Evolutionary conservation across 2,329 filamentous ascomycete genomes (phyloP), one percentile per base, ranked within the genome.

Genomic region (Huntiella savannae): DNA sequence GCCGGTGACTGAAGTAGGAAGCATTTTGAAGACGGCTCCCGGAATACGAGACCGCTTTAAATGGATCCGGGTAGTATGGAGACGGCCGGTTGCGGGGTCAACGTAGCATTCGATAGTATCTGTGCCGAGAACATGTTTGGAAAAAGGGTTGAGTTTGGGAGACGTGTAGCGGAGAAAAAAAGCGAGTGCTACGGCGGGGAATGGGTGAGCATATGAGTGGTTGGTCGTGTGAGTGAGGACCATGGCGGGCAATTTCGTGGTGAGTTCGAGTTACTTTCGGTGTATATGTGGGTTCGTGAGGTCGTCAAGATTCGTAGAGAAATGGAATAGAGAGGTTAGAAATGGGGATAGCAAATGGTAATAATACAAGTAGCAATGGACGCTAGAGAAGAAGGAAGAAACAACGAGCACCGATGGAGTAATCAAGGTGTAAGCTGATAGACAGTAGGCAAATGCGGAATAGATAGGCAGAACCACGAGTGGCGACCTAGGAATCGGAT

Each of bases 141-240:
- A 79, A 65, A 88, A 87, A 5, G 83, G 83, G 57, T 88, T 91
- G 53, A 73, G 64, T 53, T 73, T 67, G 28, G 71, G 70, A 4
- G 71, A 75, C 50, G 82, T 85, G 63, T 91, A 91, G 53, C 83
- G 82, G 43, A 91, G 78, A 64, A 88, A 91, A 70, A 85, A 91
- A 64, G 83, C 83, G 60, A 91, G 78, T 42, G 82, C 85, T 51
- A 91, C 83, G 59, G 82, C 82, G 51, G 82, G 77, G 65, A 88
- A 88, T 42, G 81, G 79, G 62, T 88, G 84, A 53, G 77, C 71
- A 69, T 87, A 86, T 56, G 71, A 74, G 60, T 82, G 79, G 62
- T 72, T 75, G 55, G 74, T 77, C 46, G 71, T 73, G 60, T 75
- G 73, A 5, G 70, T 73, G 62, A 77, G 70, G 52, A 77, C 73